Percentiles rank a stretch among this genome's conserved stretches.
These are phyloP conservation scores for Plectosphaerella sp. DNA, from an alignment of 2,329 filamentous ascomycete species.

Conservation along the genomic window DNA sequence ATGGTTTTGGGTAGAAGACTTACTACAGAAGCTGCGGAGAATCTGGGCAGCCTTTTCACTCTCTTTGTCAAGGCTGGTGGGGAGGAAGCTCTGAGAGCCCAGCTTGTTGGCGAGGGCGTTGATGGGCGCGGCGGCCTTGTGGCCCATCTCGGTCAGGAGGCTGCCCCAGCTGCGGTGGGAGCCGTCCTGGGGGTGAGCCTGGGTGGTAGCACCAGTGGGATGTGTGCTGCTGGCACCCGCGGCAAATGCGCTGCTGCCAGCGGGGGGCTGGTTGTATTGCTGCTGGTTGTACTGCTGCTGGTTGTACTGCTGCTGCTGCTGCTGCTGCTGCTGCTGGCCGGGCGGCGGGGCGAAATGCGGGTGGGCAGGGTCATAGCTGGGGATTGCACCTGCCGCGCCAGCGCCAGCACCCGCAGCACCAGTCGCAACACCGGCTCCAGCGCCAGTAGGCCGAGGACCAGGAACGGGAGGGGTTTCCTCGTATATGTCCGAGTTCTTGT, in stretches of 20 bases:
- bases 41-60: conserved; percentile 88
- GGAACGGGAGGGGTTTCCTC: background rate
- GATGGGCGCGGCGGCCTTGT: conserved; percentile 63
- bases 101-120: conserved; percentile 79
- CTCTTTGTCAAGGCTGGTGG: conserved; percentile 81
- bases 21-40: conserved; percentile 79
- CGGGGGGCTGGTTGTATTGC: background rate
- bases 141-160: conserved; percentile 21
- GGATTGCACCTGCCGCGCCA: background rate
- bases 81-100: conserved; percentile 81
- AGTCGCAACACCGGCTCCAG: no score
- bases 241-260: background rate
- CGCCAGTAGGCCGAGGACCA: background rate
- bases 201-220: no score
- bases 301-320: background rate
- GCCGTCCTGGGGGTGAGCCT: background rate
- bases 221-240: no score
- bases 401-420: background rate
- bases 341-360: conserved; percentile 5
- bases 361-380: conserved; percentile 9
- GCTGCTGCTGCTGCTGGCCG: background rate
- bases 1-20: conserved; percentile 18
- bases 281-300: background rate
- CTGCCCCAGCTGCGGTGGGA: conserved; percentile 9
- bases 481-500: conserved; percentile 1